Base-by-base conservation (phyloP, 306 rosid species). In the Lupinus albus region DNA sequence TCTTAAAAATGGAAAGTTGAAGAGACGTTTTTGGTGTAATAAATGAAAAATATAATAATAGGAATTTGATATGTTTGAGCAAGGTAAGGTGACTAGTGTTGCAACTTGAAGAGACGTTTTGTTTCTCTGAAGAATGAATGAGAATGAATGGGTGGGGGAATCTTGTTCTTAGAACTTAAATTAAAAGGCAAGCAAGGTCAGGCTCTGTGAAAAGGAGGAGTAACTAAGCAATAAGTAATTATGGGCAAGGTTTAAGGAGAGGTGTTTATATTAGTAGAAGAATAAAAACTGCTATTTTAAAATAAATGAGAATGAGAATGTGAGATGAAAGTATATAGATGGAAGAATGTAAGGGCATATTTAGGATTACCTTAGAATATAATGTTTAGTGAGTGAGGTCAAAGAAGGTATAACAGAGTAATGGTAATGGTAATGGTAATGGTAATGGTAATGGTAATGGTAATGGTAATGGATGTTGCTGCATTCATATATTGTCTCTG, bases 1-100 rank as follows among this genome's bases (percentile, higher is more conserved):
- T 4, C 30, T 25, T 32, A 79, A 78, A 76, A 71, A 67, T 72
- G 64, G 51, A 54, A 25, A 71, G 71, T 80, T 65, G 79, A 2
- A 38, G 50, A 59, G 86, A 77, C 78, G 68, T 65, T 78, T 66
- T 66, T 54, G 62, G 64, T 68, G 72, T 53, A 71, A 61, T 62
- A 71, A 78, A 76, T 64, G 84, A 44, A 42, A 74, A 65, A n/a
- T n/a, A n/a, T n/a, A n/a, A n/a, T n/a, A n/a, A n/a, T n/a, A n/a
- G n/a, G n/a, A n/a, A n/a, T n/a, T n/a, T n/a, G n/a, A n/a, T n/a
- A n/a, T n/a, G n/a, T n/a, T n/a, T n/a, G n/a, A n/a, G n/a, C n/a
- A n/a, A n/a, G n/a, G n/a, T n/a, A n/a, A n/a, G n/a, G n/a, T n/a
- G n/a, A n/a, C n/a, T n/a, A n/a, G n/a, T n/a, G n/a, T n/a, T n/a